phyloP scores from a whole-genome alignment of 805 yeast genomes.

The Ogataea degrootiae region DNA sequence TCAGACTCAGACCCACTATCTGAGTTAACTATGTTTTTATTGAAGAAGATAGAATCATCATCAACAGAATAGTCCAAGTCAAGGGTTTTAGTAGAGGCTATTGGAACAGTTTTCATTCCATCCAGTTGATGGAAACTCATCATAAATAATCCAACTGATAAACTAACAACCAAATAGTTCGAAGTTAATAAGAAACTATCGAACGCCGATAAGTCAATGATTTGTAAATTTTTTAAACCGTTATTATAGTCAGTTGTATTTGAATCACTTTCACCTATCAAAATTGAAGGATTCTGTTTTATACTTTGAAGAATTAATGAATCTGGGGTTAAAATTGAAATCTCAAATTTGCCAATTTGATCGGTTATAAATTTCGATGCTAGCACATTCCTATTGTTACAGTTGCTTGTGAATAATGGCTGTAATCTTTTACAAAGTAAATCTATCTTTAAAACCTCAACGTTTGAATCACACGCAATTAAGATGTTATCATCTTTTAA shows the following conservation, averaged over 20 bases:
- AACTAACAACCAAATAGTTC: conserved; percentile 14
- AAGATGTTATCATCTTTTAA: conserved; percentile 15
- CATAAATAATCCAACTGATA: conserved; percentile 14
- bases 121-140: conserved; percentile 16
- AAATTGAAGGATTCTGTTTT: not conserved
- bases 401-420: conserved; percentile 13
- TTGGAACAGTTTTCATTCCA: conserved; percentile 18
- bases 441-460: conserved; percentile 16
- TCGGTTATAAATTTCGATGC: conserved; percentile 16
- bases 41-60: conserved; percentile 17
- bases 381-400: conserved; percentile 9
- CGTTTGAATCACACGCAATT: conserved; percentile 11
- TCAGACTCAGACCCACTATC: not conserved
- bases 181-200: conserved; percentile 19
- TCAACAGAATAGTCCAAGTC: conserved; percentile 14
- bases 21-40: not conserved
- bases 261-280: not conserved
- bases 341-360: conserved; percentile 10
- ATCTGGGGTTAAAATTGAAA: conserved; percentile 20
- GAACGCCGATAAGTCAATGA: conserved; percentile 15
- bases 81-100: not conserved
- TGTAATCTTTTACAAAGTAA: conserved; percentile 7
- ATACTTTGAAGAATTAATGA: conserved; percentile 20
- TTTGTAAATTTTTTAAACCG: conserved; percentile 3
- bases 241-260: conserved; percentile 1